These are phyloP conservation scores for Penicillium oxalicum DNA, from an alignment of 2,329 filamentous ascomycete genomes.

Conservation along the genomic window DNA sequence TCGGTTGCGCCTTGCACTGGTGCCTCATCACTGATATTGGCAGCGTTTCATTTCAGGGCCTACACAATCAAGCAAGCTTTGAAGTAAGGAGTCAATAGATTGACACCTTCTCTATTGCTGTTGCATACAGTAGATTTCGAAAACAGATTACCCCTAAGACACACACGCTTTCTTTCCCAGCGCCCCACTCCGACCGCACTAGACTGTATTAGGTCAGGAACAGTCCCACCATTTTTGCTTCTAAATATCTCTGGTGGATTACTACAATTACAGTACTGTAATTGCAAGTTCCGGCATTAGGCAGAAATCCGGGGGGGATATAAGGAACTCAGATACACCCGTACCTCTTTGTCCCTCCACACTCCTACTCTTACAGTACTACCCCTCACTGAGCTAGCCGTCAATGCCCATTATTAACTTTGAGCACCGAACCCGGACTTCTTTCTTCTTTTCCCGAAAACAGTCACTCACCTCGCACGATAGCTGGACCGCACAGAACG, in stretches of 20 bases:
- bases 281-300: constrained; percentile 4
- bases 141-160: too few species aligned
- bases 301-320: neutral
- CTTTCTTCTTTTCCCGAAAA: neutral
- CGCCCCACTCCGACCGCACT: neutral
- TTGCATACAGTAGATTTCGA: too few species aligned
- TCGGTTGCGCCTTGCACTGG: too few species aligned
- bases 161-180: constrained; percentile 11
- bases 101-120: too few species aligned
- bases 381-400: neutral
- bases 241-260: constrained; percentile 5
- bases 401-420: neutral
- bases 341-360: neutral
- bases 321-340: too few species aligned
- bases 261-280: constrained; percentile 4
- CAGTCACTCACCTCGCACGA: neutral
- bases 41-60: too few species aligned
- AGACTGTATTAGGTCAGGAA: neutral
- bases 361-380: neutral
- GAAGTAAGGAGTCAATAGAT: too few species aligned
- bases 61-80: too few species aligned
- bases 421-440: neutral
- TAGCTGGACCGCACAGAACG: neutral
- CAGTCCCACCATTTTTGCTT: constrained; percentile 1
- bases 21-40: too few species aligned